Evolutionary conservation across 2,329 filamentous ascomycete species (phyloP).

Genomic region (Apiospora sp.): DNA sequence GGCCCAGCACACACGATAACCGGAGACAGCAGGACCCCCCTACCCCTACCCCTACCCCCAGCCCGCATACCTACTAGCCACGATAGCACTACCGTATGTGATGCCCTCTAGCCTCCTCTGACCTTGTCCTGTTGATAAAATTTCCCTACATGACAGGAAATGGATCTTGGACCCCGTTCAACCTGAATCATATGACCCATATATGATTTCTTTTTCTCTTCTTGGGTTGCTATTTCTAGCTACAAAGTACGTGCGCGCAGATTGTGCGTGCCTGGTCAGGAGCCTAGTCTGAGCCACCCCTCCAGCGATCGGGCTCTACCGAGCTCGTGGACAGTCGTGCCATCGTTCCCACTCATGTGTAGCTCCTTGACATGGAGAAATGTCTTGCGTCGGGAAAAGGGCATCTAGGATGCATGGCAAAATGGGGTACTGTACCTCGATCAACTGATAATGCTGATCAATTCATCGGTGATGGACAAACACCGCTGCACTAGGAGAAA

Average conservation of each 20-base stretch:
- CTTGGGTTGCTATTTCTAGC: neutral
- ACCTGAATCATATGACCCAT: conserved; percentile 1
- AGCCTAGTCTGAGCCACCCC: conserved; percentile 4
- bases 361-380: conserved; percentile 5
- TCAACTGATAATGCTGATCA: neutral
- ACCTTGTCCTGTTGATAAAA: neutral
- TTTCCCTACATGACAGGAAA: neutral
- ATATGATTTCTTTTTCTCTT: neutral
- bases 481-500: neutral
- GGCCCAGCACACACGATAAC: neutral
- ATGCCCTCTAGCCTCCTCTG: neutral
- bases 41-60: neutral
- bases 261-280: conserved; percentile 11
- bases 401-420: neutral
- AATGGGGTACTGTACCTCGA: neutral
- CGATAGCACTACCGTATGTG: neutral
- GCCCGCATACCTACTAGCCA: neutral
- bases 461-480: neutral
- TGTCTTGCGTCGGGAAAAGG: conserved; percentile 4
- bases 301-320: neutral
- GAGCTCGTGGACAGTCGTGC: conserved; percentile 1
- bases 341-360: neutral
- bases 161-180: conserved; percentile 16
- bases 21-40: neutral
- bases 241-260: neutral